Evolutionary conservation across 345 rosid species (phyloP), one percentile per base, ranked within the genome.

Genomic region (Durio zibethinus): DNA sequence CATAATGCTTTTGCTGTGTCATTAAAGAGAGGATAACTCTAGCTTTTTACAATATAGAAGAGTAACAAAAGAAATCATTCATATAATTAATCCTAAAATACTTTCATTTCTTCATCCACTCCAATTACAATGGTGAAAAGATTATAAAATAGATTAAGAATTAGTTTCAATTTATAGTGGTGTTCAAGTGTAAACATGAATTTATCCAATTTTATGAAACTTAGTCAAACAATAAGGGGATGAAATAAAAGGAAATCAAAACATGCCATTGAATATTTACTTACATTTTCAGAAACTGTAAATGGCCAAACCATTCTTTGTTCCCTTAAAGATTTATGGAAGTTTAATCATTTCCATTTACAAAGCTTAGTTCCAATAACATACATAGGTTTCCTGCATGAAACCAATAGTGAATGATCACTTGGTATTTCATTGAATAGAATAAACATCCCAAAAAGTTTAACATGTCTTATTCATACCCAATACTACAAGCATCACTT

Each of bases 401-500:
- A 40, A 73, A 73, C 47, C 21, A 60, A 31, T 10, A 27, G 50
- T 40, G 25, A 79, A 25, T 43, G 56, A 72, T 50, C 68, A 79
- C 63, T 59, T 9, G 42, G 62, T 15, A 9, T n/a, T 53, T 76
- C 52, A 52, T 29, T 20, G 40, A 74, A 27, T 53, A 72, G 16
- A 67, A 76, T 23, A 25, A 27, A 76, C 35, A 2, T 4, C 42
- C 21, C 65, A 50, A 11, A 45, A 61, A 61, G 36, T 53, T 53
- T n/a, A 3, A 35, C 35, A 56, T n/a, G n/a, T n/a, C n/a, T n/a
- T 18, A 35, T 73, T 77, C 86, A 82, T 87, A 96, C 98, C 99
- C 99, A 0, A 98, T 96, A 83, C 97, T 96, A 89, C 98, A 93
- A 72, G 92, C 97, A 84, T 96, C 99, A 45, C 99, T 96, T 77